phyloP scores from a whole-genome alignment of 495 filamentous ascomycete species.

The Choiromyces venosus region DNA sequence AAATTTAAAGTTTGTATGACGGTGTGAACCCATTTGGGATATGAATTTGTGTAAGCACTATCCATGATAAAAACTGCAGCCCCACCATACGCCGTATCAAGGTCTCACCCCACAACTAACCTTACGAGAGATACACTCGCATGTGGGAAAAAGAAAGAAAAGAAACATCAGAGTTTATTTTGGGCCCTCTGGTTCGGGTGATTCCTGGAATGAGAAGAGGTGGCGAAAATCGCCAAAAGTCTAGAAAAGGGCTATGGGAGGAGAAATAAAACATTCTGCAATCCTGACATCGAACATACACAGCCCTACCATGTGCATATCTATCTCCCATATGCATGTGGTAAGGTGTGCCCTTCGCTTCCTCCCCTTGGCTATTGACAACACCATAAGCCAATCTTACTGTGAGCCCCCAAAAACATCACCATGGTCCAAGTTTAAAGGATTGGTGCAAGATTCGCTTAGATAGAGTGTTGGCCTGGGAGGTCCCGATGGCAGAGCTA shows the following conservation, averaged over 20 bases:
- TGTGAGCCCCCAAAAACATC: background rate
- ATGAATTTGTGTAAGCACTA: background rate
- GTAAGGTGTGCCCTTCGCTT: background rate
- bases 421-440: background rate
- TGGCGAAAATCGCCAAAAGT: background rate
- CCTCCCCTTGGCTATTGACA: background rate
- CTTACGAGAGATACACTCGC: slow-evolving; percentile 1
- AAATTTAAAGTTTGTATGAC: background rate
- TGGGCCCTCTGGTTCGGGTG: background rate
- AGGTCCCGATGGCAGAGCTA: background rate
- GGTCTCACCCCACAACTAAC: background rate
- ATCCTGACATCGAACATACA: background rate
- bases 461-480: background rate
- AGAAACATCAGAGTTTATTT: background rate
- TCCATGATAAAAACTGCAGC: background rate
- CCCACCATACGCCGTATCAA: background rate
- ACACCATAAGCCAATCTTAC: background rate
- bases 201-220: background rate
- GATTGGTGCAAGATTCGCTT: background rate
- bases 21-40: background rate
- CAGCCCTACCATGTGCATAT: background rate
- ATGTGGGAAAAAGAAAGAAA: background rate
- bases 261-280: background rate
- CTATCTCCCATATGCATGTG: background rate
- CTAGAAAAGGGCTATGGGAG: background rate